Percentiles rank a stretch among this genome's conserved stretches.
phyloP scores from a whole-genome alignment of 2,329 filamentous ascomycete genomes.

The Colletotrichum ledebouriae region DNA sequence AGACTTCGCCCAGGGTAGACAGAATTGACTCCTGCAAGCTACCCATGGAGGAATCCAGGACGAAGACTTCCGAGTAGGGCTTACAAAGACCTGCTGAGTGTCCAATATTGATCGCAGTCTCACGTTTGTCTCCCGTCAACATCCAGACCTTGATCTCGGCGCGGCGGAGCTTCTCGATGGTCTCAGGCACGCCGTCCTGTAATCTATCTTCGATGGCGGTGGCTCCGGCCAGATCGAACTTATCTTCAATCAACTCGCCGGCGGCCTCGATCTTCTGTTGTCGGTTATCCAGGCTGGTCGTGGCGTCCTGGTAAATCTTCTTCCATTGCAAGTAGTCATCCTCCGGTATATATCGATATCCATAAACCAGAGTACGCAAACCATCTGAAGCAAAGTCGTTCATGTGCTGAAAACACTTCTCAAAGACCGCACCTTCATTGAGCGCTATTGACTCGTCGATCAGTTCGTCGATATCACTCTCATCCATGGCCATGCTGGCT shows the following conservation, averaged over 20 bases:
- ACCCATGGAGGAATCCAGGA: constrained; percentile 75
- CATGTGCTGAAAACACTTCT: constrained; percentile 89
- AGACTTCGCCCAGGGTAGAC: constrained; percentile 75
- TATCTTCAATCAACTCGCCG: constrained; percentile 84
- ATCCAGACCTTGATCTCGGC: constrained; percentile 98
- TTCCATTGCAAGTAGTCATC: constrained; percentile 84
- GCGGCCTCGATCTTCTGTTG: constrained; percentile 84
- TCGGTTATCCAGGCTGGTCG: constrained; percentile 85
- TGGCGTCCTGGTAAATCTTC: constrained; percentile 80
- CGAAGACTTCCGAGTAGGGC: constrained; percentile 79
- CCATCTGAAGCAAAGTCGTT: constrained; percentile 92
- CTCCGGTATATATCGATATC: constrained; percentile 82
- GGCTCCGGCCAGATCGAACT: constrained; percentile 85
- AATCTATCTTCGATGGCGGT: constrained; percentile 96
- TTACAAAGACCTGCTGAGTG: constrained; percentile 86
- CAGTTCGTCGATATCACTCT: constrained; percentile 63
- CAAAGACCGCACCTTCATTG: constrained; percentile 78
- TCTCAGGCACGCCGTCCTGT: constrained; percentile 89
- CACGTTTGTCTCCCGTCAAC: constrained; percentile 93
- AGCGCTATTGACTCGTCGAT: constrained; percentile 72
- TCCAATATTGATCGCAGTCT: constrained; percentile 93
- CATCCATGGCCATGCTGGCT: constrained; percentile 52
- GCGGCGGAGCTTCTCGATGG: constrained; percentile 88
- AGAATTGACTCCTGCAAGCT: constrained; percentile 77
- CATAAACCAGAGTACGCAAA: constrained; percentile 86